Base-by-base conservation (phyloP, 768 basidiomycete species). In the Calocybe gangraenosa region DNA sequence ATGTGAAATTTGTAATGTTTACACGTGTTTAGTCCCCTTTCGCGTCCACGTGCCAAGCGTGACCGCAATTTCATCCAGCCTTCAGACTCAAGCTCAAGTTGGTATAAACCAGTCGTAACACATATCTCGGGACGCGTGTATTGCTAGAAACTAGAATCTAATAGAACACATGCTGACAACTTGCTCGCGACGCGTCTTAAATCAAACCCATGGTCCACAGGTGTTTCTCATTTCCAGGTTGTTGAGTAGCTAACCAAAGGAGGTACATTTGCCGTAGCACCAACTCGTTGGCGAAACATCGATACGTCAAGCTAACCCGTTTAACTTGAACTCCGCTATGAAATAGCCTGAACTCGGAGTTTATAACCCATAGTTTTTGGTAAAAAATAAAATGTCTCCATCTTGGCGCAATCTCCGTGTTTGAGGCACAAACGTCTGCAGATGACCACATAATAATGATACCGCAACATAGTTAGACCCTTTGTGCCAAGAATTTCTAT, bases 1-100 rank as follows among this genome's bases (percentile, higher is more conserved):
- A 19, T 33, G 37, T 33, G 50, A 69, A 69, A 60, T 65, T 67
- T 63, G 63, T 55, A 44, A 41, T 61, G 49, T 68, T 69, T 67
- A 61, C 39, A 22, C 17, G 23, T 65, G 51, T 62, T 68, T 56
- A 47, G n/a, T n/a, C 42, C 20, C 55, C 43, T 35, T 15, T n/a
- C 21, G 22, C 34, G 37, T 32, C 49, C 49, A 42, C 48, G 52
- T 52, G 48, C 35, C 37, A 18, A 11, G 25, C 25, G 25, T 11
- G 25, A 28, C 25, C 11, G 11, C 6, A 28, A 28, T 28, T 28
- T 28, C 25, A 28, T 28, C n/a, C n/a, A n/a, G n/a, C n/a, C n/a
- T n/a, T n/a, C n/a, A n/a, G n/a, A n/a, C n/a, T n/a, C n/a, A n/a
- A n/a, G n/a, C n/a, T n/a, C n/a, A n/a, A n/a, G n/a, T n/a, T n/a